Conservation (phyloP, 352 stramenopile genomes). For the Phytophthora uliginosa region DNA sequence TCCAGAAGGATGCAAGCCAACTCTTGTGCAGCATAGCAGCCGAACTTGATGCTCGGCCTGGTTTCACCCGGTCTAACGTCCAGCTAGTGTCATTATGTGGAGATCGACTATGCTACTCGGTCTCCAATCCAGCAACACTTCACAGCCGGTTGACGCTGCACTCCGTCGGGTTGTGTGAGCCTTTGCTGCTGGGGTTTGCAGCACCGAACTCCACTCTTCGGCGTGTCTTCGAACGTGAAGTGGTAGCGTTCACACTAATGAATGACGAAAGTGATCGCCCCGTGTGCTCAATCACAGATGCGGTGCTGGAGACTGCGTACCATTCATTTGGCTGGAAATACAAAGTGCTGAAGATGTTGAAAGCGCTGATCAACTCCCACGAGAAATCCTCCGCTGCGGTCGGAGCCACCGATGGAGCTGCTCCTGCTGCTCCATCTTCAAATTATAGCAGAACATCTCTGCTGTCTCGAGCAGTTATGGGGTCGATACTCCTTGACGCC, state of each 20-base stretch:
- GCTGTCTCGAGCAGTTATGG: slow-evolving; percentile 48
- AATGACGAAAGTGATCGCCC: slow-evolving; percentile 49
- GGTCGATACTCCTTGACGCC: slow-evolving; percentile 61
- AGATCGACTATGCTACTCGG: slow-evolving; percentile 65
- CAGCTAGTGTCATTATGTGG: slow-evolving; percentile 60
- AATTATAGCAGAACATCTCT: slow-evolving; percentile 57
- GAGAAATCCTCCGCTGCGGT: slow-evolving; percentile 20
- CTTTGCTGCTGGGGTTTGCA: slow-evolving; percentile 59
- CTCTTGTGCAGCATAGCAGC: slow-evolving; percentile 41
- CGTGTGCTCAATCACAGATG: slow-evolving; percentile 57
- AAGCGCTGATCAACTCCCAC: slow-evolving; percentile 40
- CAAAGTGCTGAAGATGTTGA: slow-evolving; percentile 55
- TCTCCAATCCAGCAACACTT: slow-evolving; percentile 52
- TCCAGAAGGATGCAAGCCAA: slow-evolving; percentile 15
- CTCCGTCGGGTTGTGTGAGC: slow-evolving; percentile 61
- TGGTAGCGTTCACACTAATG: slow-evolving; percentile 61
- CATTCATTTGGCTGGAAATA: slow-evolving; percentile 71
- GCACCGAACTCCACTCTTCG: slow-evolving; percentile 44
- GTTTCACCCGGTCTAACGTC: slow-evolving; percentile 28
- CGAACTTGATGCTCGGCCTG: slow-evolving; percentile 16
- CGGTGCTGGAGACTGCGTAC: slow-evolving; percentile 54
- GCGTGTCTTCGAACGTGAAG: slow-evolving; percentile 72
- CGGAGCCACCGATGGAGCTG: slow-evolving; percentile 13
- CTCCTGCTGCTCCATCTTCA: slow-evolving; percentile 26
- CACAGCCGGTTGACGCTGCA: slow-evolving; percentile 51